A percentile compares a stretch with the other conserved stretches of the same genome.
These are phyloP conservation scores for Fusarium tanahbumbuense DNA, from an alignment of 2,329 filamentous ascomycete genomes.

Conservation along the genomic window DNA sequence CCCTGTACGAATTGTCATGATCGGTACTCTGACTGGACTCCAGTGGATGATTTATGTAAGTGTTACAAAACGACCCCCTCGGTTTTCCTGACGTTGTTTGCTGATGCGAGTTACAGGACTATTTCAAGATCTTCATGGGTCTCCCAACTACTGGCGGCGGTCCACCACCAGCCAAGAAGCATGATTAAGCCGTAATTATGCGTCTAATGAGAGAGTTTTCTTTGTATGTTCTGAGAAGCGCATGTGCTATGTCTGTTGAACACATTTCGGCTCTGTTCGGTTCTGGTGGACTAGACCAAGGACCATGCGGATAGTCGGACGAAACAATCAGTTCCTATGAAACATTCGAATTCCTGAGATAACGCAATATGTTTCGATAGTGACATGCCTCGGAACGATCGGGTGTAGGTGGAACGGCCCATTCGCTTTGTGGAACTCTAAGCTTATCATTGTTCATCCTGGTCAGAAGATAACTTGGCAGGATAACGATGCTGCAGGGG, in stretches of 20 bases:
- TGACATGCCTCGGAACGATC: constrained; percentile 1
- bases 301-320: constrained; percentile 1
- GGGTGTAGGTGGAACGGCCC: constrained; percentile 3
- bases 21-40: constrained; percentile 81
- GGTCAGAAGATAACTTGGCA: not conserved
- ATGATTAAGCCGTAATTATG: constrained; percentile 42
- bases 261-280: not conserved
- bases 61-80: constrained; percentile 16
- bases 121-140: constrained; percentile 91
- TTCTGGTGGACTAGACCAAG: not conserved
- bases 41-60: constrained; percentile 93
- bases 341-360: not conserved
- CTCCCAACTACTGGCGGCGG: constrained; percentile 83
- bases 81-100: not conserved
- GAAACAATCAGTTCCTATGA: constrained; percentile 15
- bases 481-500: not conserved
- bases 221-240: not conserved
- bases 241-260: not conserved
- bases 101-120: constrained; percentile 64
- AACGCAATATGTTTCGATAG: not conserved
- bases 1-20: constrained; percentile 88
- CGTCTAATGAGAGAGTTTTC: not conserved
- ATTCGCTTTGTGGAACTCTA: not conserved
- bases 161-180: constrained; percentile 65
- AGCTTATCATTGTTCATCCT: constrained; percentile 3